A percentile compares a stretch with the other conserved stretches of the same genome.
Conservation (phyloP, 2,329 filamentous ascomycete species). For the Sarocladium strictum region DNA sequence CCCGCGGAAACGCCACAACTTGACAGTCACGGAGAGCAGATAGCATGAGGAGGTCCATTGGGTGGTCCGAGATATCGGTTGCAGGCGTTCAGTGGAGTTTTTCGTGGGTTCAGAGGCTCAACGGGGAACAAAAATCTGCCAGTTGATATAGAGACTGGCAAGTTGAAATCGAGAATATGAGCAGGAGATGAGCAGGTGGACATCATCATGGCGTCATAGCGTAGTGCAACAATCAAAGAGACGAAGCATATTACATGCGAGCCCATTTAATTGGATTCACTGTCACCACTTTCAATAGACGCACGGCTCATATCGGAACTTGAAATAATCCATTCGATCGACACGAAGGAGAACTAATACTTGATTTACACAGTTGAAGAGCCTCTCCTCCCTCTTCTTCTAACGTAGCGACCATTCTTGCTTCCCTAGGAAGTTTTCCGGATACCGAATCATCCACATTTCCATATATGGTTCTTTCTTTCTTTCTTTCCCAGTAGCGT, state of each 20-base stretch:
- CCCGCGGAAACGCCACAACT: background rate
- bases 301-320: no score
- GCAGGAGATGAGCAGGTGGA: no score
- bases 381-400: background rate
- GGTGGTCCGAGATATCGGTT: background rate
- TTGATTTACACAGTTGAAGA: slow-evolving; percentile 2
- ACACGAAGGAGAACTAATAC: background rate
- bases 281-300: no score
- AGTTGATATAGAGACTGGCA: background rate
- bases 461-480: background rate
- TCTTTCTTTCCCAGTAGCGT: background rate
- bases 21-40: background rate
- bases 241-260: no score
- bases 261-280: no score
- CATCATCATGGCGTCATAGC: no score
- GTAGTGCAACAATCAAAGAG: no score
- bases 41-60: background rate
- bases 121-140: background rate
- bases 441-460: background rate
- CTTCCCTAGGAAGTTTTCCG: background rate
- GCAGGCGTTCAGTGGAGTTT: slow-evolving; percentile 1
- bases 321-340: slow-evolving; percentile 4
- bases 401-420: no score
- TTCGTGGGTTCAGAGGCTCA: background rate
- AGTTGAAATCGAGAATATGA: background rate